Conservation (phyloP, 1,284 basidiomycete species). For the Ganoderma sinense region DNA sequence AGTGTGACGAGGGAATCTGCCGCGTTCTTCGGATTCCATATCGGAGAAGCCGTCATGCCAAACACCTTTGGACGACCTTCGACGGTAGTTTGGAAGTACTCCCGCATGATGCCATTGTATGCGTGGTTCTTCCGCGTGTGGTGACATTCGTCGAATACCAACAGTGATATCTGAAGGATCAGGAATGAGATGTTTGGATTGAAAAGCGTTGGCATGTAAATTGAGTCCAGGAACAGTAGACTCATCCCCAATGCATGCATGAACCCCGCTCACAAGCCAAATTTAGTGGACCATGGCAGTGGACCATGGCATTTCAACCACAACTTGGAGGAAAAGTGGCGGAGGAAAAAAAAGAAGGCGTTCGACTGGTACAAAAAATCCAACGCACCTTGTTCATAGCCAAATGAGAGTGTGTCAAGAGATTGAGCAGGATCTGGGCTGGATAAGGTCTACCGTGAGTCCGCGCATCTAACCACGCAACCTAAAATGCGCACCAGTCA, state of each 20-base stretch:
- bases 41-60: constrained; percentile 88
- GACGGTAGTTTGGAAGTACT: constrained; percentile 66
- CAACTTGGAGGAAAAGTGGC: background rate
- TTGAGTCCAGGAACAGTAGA: background rate
- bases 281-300: background rate
- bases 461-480: background rate
- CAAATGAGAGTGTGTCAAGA: constrained; percentile 83
- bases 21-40: constrained; percentile 78
- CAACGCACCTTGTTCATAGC: constrained; percentile 61
- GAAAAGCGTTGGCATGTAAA: background rate
- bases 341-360: background rate
- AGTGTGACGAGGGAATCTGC: constrained; percentile 64
- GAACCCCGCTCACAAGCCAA: background rate
- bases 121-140: constrained; percentile 82
- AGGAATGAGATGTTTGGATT: background rate
- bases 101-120: constrained; percentile 82
- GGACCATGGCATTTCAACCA: background rate
- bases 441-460: constrained; percentile 1
- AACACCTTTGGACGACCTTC: constrained; percentile 78
- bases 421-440: constrained; percentile 85
- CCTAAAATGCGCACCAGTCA: constrained; percentile 65
- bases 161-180: constrained; percentile 64
- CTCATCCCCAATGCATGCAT: background rate
- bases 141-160: constrained; percentile 88
- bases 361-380: background rate